These are phyloP conservation scores for Lentinus tigrinus DNA, from an alignment of 768 basidiomycete genomes.

Conservation along the genomic window DNA sequence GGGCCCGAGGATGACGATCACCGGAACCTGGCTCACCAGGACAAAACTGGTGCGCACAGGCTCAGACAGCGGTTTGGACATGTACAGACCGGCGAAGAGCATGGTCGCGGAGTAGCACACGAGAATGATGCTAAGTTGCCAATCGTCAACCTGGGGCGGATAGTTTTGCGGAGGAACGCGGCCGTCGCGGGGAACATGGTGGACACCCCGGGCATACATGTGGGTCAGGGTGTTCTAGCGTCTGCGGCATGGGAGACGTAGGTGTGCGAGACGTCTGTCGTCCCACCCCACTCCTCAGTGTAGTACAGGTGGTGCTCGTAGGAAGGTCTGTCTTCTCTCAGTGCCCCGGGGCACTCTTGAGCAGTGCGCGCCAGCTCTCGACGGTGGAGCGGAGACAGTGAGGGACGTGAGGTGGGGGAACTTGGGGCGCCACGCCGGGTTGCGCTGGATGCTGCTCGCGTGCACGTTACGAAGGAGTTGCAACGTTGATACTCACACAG, in stretches of 20 bases:
- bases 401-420: no score
- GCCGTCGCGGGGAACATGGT: constrained; percentile 26
- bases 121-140: constrained; percentile 37
- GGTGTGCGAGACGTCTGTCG: constrained; percentile 14
- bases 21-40: constrained; percentile 44
- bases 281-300: constrained; percentile 5
- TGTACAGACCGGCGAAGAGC: constrained; percentile 36
- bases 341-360: no score
- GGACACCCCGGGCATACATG: constrained; percentile 12
- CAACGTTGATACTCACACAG: constrained; percentile 36
- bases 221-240: constrained; percentile 10
- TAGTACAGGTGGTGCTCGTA: not conserved
- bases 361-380: no score
- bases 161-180: constrained; percentile 31
- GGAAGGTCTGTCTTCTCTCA: constrained; percentile 43
- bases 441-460: no score
- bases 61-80: constrained; percentile 35
- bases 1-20: constrained; percentile 42
- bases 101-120: constrained; percentile 37
- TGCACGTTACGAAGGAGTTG: no score
- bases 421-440: no score
- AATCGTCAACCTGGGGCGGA: constrained; percentile 36
- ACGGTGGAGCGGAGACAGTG: no score
- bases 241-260: constrained; percentile 12
- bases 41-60: constrained; percentile 34